Conservation (phyloP, 768 basidiomycete species). For the Macrocybe gigantea region DNA sequence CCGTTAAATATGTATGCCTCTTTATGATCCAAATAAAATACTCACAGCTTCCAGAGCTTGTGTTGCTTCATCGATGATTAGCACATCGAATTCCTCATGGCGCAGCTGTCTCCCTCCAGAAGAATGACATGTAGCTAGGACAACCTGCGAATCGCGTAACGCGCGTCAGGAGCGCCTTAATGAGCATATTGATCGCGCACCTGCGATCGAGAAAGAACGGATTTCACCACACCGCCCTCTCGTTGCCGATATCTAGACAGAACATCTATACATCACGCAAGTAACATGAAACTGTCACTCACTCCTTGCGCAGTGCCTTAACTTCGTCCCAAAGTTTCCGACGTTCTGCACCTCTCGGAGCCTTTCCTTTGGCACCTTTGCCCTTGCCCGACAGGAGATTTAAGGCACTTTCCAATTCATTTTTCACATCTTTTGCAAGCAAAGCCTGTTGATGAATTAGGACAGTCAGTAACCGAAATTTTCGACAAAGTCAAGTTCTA, state of each 20-base stretch:
- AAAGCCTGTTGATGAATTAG: slow-evolving; percentile 46
- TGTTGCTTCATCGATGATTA: slow-evolving; percentile 97
- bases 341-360: slow-evolving; percentile 65
- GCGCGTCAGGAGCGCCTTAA: not conserved
- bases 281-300: slow-evolving; percentile 15
- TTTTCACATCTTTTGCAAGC: slow-evolving; percentile 84
- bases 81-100: slow-evolving; percentile 79
- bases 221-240: slow-evolving; percentile 77
- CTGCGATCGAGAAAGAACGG: slow-evolving; percentile 77
- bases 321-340: slow-evolving; percentile 87
- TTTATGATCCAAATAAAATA: slow-evolving; percentile 1
- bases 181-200: slow-evolving; percentile 25
- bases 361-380: slow-evolving; percentile 68
- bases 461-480: not conserved
- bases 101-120: slow-evolving; percentile 80
- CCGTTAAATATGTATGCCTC: slow-evolving; percentile 2
- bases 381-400: slow-evolving; percentile 64
- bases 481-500: not conserved
- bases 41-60: slow-evolving; percentile 91
- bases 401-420: slow-evolving; percentile 71
- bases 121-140: slow-evolving; percentile 92
- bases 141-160: slow-evolving; percentile 42
- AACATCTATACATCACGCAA: not conserved
- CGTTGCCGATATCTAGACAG: slow-evolving; percentile 73
- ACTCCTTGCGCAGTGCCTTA: slow-evolving; percentile 88